Conservation (phyloP, 1,284 basidiomycete species). For the Clitocybe nebularis region DNA sequence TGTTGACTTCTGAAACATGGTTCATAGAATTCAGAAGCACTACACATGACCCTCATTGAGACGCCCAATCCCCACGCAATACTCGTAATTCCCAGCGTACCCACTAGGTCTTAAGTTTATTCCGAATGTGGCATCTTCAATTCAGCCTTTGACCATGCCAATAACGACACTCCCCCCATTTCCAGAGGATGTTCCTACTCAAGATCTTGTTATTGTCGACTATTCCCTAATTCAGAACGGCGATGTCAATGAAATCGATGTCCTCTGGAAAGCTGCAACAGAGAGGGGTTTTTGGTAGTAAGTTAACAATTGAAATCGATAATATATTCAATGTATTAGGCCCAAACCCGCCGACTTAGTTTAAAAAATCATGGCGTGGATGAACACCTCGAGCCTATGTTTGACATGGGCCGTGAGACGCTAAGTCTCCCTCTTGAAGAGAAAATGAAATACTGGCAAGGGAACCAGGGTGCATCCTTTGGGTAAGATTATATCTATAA, state of each 20-base stretch:
- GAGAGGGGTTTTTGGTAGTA: constrained; percentile 42
- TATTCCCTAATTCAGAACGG: constrained; percentile 30
- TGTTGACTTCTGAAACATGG: too few relatives aligned
- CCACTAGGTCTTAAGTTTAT: too few relatives aligned
- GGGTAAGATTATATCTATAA: constrained; percentile 30
- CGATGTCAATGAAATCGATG: constrained; percentile 29
- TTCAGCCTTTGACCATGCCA: not conserved
- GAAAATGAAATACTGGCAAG: constrained; percentile 54
- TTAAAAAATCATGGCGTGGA: constrained; percentile 51
- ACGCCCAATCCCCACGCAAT: too few relatives aligned
- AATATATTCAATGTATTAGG: too few relatives aligned
- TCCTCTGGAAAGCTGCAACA: constrained; percentile 38
- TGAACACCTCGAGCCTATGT: constrained; percentile 44
- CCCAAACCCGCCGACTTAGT: constrained; percentile 29
- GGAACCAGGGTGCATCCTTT: constrained; percentile 45
- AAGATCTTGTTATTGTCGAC: constrained; percentile 39
- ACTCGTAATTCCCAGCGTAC: too few relatives aligned
- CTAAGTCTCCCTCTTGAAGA: constrained; percentile 49
- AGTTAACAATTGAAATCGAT: constrained; percentile 17
- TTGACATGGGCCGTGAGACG: constrained; percentile 48
- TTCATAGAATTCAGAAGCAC: too few relatives aligned
- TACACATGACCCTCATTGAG: too few relatives aligned
- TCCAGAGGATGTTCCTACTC: constrained; percentile 33
- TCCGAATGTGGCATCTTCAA: not conserved
- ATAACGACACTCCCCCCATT: constrained; percentile 28